Base-by-base conservation (phyloP, 352 stramenopile genomes). In the Globisporangium recalcitrans region DNA sequence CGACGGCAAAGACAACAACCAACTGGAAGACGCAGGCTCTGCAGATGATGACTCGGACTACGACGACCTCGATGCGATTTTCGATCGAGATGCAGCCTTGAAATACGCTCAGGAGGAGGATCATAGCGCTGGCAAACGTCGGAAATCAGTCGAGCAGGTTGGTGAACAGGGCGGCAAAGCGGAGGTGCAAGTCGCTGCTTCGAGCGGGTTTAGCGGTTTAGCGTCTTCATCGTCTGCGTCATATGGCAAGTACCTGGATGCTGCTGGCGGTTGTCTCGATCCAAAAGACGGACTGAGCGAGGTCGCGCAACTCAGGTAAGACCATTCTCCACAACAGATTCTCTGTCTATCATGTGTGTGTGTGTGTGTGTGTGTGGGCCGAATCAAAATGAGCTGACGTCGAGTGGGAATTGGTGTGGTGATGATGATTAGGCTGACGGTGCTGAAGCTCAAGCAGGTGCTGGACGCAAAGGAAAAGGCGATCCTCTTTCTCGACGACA, bases 381-480 rank as follows among this genome's bases (percentile, higher is more conserved):
- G n/a, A n/a, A n/a, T n/a, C n/a, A n/a, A n/a, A n/a, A n/a, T n/a
- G n/a, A n/a, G n/a, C n/a, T n/a, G n/a, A n/a, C n/a, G n/a, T n/a
- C n/a, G 10, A 19, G 24, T 38, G 7, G 38, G 26, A 27, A 53
- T 13, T 52, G 32, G 22, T 19, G 14, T 9, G 22, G 24, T 3
- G n/a, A 36, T 34, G 10, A 9, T 44, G n/a, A 21, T 44, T 53
- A 87, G 80, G 68, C 74, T 75, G 42, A 82, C 77, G 7, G 69
- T 90, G 32, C 32, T 79, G 42, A 78, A 76, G 26, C 49, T 90
- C 29, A 86, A 87, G 62, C 63, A 75, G 38, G 69, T 63, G 19
- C 60, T 90, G n/a, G 73, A 85, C 32, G 72, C 72, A 21, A 88
- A 86, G 49, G 78, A 90, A 55, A 78, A 81, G n/a, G 68, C 78